phyloP scores from a whole-genome alignment of 2,329 filamentous ascomycete genomes.

The Penicillium olsonii region DNA sequence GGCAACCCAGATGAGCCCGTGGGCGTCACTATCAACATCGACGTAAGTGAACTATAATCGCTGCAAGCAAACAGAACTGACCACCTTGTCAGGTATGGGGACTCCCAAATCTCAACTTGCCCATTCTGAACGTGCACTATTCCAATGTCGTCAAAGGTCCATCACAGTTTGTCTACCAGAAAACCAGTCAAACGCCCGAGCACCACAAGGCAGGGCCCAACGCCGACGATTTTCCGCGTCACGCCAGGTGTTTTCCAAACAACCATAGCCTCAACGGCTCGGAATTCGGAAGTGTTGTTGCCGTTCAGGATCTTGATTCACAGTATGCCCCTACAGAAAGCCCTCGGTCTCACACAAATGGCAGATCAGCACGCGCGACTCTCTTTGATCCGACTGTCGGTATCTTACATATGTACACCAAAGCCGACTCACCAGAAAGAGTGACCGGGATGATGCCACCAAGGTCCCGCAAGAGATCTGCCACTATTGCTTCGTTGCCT shows the following conservation, averaged over 20 bases:
- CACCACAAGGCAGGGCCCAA: background rate
- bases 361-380: background rate
- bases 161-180: conserved; percentile 1
- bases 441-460: background rate
- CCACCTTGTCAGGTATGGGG: conserved; percentile 24
- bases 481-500: conserved; percentile 29
- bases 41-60: conserved; percentile 25
- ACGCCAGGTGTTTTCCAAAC: background rate
- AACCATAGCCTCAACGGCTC: background rate
- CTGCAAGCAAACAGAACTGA: background rate
- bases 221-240: background rate
- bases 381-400: background rate
- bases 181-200: background rate
- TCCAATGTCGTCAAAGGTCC: background rate
- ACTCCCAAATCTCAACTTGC: conserved; percentile 22
- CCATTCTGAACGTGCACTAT: conserved; percentile 22
- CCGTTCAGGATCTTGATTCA: background rate
- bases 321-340: background rate
- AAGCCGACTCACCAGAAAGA: background rate
- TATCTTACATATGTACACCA: background rate
- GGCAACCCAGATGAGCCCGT: conserved; percentile 27
- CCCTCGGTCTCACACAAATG: background rate
- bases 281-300: background rate
- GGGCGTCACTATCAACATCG: conserved; percentile 28
- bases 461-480: conserved; percentile 29